Evolutionary conservation across 2,329 filamentous ascomycete species (phyloP), one percentile per base, ranked within the genome.

Genomic region (Xylariales sp.): DNA sequence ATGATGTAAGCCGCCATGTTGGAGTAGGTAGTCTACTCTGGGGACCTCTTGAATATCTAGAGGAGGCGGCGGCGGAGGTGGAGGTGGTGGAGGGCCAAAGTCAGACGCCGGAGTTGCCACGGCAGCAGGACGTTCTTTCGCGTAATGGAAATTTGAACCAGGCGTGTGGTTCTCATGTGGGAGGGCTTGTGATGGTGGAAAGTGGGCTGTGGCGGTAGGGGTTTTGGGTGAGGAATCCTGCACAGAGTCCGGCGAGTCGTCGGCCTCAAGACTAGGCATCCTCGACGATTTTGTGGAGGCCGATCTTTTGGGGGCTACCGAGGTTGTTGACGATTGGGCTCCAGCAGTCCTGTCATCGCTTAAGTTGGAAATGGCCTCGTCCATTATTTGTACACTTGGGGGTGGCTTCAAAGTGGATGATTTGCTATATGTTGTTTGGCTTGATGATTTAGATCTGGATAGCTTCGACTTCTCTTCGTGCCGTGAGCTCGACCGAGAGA

Each of bases 21-120:
- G 93, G 62, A 97, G 85, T 18, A 98, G 84, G 77, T 98, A 98
- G 78, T 98, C 95, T 18, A 98, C 94, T 68, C 93, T 88, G 0
- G 95, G 95, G 12, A 90, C 86, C 48, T 93, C 89, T 50, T 90
- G 84, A 59, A 90, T 82, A 72, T 89, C 87, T 8, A 93, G 87
- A 0, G 91, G 91, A 1, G 92, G 94, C 0, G 93, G 91, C 1
- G 92, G 94, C 0, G 93, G 93, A 1, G 93, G 87, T 1, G 87
- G 83, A 0, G 87, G 84, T 0, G 85, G 85, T 0, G 83, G 82
- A 1, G 81, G 81, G 34, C 79, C 80, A 81, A 83, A 77, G 76
- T 76, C 82, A 2, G 82, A 82, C 61, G 78, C 77, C 0, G 81
- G 80, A 3, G 81, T 82, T 63, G 78, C 80, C 18, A 80, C 74